Conservation (phyloP, 495 filamentous ascomycete genomes). For the Xylaria telfairii region DNA sequence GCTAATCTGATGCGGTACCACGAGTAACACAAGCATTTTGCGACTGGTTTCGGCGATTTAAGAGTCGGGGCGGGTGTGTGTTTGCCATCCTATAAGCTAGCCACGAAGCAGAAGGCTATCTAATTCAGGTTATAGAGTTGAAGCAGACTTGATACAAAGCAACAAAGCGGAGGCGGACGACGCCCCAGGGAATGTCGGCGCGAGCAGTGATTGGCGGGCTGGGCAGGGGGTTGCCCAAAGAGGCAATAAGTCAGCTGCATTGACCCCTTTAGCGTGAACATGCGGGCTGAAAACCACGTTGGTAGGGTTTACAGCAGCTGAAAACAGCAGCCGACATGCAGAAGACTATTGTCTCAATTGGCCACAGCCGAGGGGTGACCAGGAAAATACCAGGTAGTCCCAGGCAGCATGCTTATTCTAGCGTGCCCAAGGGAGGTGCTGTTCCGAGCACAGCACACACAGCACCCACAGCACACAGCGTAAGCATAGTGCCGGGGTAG, state of each 20-base stretch:
- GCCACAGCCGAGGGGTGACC: constrained; percentile 21
- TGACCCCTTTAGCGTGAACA: constrained; percentile 29
- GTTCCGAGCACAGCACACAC: constrained; percentile 3
- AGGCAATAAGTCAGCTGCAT: constrained; percentile 39
- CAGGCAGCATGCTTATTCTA: constrained; percentile 18
- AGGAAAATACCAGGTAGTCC: constrained; percentile 13
- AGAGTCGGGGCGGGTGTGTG: constrained; percentile 23
- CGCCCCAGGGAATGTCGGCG: constrained; percentile 13
- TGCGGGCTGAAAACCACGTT: constrained; percentile 37
- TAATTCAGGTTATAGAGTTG: constrained; percentile 27
- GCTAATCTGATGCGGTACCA: constrained; percentile 5
- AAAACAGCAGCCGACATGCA: constrained; percentile 35
- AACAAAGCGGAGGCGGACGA: constrained; percentile 32
- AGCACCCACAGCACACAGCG: neutral
- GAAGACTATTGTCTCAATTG: constrained; percentile 36
- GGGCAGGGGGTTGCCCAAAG: constrained; percentile 32
- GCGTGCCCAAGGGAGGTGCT: constrained; percentile 3
- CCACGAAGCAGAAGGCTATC: constrained; percentile 25
- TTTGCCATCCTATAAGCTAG: constrained; percentile 26
- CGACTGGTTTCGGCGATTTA: constrained; percentile 25
- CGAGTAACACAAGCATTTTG: constrained; percentile 21
- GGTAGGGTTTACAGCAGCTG: constrained; percentile 34
- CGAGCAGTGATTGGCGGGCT: constrained; percentile 32
- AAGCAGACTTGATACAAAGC: constrained; percentile 28
- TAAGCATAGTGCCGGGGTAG: neutral